Base-by-base conservation (phyloP, 2,329 filamentous ascomycete genomes). In the Lachnellula subtilissima region DNA sequence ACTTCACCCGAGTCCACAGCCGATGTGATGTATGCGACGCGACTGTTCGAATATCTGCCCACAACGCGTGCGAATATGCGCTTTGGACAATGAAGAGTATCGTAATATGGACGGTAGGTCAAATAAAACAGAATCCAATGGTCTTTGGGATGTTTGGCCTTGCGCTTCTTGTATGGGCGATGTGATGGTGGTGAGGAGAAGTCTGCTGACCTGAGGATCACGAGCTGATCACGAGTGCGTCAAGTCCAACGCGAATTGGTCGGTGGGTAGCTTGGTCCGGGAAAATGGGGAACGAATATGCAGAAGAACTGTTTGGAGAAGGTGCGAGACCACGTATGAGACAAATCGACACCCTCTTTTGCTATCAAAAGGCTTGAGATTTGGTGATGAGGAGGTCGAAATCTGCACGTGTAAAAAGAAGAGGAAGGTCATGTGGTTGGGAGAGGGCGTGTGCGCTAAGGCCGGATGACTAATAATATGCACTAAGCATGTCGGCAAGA, bases 191-290 rank as follows among this genome's bases (percentile, higher is more conserved):
- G n/a, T 22, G 37, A 22, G 39, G 52, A 37, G 37, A 55, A 55
- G 60, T 64, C 62, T 60, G 62, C 64, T 62, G 61, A 63, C 63
- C 58, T 64, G 54, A 40, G 52, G 53, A 53, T 54, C 51, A 54
- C 54, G 54, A 48, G 57, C 48, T 46, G 58, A 65, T 65, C 63
- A 65, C 63, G 60, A 60, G 63, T 55, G 57, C 48, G 43, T 43
- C 46, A 42, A 36, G 36, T n/a, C 36, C 19, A 12, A 37, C 15
- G 39, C 50, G 50, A 56, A 60, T 57, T 54, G 59, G 56, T 52
- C 46, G 60, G 17, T 23, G 39, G 48, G 46, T 48, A 14, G 46
- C 32, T 17, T 37, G 42, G 17, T 49, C 35, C 52, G 22, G 9
- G 19, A 28, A 43, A 28, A 48, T 19, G 22, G 22, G 22, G 12